A percentile compares a stretch with the other conserved stretches of the same genome.
phyloP scores from a whole-genome alignment of 1,284 basidiomycete genomes.

The Malassezia sympodialis region DNA sequence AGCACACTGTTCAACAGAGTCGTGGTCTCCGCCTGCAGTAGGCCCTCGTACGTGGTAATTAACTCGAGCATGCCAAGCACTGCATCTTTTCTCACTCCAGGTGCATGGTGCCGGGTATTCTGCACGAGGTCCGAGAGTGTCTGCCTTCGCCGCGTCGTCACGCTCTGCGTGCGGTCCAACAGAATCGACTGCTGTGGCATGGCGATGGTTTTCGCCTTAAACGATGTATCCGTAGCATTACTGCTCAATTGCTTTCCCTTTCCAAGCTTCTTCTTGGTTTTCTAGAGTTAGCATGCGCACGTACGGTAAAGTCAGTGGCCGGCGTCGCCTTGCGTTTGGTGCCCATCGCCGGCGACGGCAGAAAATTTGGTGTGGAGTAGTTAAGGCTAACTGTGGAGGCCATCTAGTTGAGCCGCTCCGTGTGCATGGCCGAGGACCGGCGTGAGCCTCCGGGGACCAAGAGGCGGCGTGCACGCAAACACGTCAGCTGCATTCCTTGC shows the following conservation, averaged over 20 bases:
- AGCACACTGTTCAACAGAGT: slow-evolving; percentile 61
- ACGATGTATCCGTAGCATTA: slow-evolving; percentile 88
- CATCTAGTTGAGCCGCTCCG: background rate
- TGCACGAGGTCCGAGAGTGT: slow-evolving; percentile 68
- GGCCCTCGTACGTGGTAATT: slow-evolving; percentile 58
- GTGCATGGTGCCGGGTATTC: slow-evolving; percentile 74
- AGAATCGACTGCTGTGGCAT: slow-evolving; percentile 36
- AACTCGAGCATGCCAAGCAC: slow-evolving; percentile 72
- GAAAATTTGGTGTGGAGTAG: background rate
- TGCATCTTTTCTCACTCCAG: slow-evolving; percentile 67
- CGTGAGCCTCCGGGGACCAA: slow-evolving; percentile 37
- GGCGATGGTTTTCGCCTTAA: slow-evolving; percentile 62
- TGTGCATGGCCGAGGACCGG: background rate
- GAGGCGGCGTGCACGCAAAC: slow-evolving; percentile 15
- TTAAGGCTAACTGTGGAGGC: too few species aligned
- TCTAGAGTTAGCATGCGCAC: slow-evolving; percentile 54
- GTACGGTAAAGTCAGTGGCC: slow-evolving; percentile 5
- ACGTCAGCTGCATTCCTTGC: slow-evolving; percentile 2
- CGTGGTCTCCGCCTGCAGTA: slow-evolving; percentile 57
- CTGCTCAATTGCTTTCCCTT: slow-evolving; percentile 74
- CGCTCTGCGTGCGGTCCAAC: slow-evolving; percentile 27
- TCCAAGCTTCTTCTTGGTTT: slow-evolving; percentile 89
- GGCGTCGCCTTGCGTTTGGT: slow-evolving; percentile 9
- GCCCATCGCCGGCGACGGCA: background rate
- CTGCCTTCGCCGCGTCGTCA: slow-evolving; percentile 52